Conservation (phyloP, 2,329 filamentous ascomycete species). For the Diaporthe australafricana region DNA sequence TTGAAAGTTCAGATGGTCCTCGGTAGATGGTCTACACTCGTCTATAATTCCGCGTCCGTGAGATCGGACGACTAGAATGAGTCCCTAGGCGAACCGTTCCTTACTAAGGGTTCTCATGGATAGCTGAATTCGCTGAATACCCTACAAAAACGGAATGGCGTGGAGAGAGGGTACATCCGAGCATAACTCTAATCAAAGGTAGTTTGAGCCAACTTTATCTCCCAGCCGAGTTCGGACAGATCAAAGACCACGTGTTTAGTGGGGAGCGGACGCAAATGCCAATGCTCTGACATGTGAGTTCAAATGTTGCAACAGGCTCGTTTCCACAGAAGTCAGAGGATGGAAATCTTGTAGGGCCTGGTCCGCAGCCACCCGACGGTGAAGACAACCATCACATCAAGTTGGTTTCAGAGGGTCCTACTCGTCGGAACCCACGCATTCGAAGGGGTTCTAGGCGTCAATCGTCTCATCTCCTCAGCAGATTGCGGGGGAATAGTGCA, state of each 20-base stretch:
- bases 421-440: background rate
- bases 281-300: background rate
- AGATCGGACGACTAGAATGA: background rate
- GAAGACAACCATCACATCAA: background rate
- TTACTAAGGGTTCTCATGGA: background rate
- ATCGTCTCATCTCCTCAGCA: background rate
- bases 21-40: background rate
- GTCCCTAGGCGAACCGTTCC: background rate
- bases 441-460: background rate
- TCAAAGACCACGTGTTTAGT: background rate
- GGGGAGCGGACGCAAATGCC: background rate
- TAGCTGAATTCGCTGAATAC: background rate
- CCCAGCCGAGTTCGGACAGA: no score
- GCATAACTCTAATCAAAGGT: background rate
- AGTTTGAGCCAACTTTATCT: background rate
- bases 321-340: background rate
- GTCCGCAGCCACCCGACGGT: background rate
- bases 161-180: background rate
- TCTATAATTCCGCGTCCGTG: background rate
- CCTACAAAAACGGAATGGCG: background rate
- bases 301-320: background rate
- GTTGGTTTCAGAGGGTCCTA: conserved; percentile 3
- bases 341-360: background rate
- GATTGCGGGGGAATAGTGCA: background rate
- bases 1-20: background rate